Percentiles rank a stretch among this genome's conserved stretches.
Conservation (phyloP, 192 early-diverging fungal species). For the Podila clonocystis region DNA sequence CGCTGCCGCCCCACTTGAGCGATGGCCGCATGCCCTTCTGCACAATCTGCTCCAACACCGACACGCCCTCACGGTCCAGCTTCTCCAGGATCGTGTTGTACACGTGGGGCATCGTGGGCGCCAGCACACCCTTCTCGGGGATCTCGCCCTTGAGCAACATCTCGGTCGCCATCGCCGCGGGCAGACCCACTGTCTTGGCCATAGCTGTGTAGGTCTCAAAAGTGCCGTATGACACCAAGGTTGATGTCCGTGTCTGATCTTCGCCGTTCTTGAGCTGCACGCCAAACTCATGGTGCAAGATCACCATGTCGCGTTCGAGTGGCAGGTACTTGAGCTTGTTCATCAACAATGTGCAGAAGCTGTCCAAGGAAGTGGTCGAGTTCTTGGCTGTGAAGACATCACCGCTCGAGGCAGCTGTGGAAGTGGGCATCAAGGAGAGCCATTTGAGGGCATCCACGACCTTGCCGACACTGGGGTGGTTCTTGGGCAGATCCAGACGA, state of each 20-base stretch:
- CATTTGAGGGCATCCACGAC: slow-evolving; percentile 69
- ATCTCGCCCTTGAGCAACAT: slow-evolving; percentile 64
- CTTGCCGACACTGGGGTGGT: slow-evolving; percentile 57
- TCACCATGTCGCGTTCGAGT: slow-evolving; percentile 92
- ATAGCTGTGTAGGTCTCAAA: slow-evolving; percentile 77
- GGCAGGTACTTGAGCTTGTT: slow-evolving; percentile 77
- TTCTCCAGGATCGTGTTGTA: slow-evolving; percentile 77
- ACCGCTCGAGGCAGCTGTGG: not conserved
- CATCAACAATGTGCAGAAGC: slow-evolving; percentile 84
- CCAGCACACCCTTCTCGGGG: slow-evolving; percentile 69
- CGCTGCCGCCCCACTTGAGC: slow-evolving; percentile 51
- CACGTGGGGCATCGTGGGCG: slow-evolving; percentile 74
- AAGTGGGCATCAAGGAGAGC: slow-evolving; percentile 45
- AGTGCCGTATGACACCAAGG: slow-evolving; percentile 72
- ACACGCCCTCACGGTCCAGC: slow-evolving; percentile 70
- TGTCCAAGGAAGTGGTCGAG: slow-evolving; percentile 77
- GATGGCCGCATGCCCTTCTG: slow-evolving; percentile 50
- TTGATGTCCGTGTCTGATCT: slow-evolving; percentile 71
- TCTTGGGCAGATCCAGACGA: slow-evolving; percentile 50
- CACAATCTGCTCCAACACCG: slow-evolving; percentile 66
- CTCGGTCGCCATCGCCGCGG: slow-evolving; percentile 80
- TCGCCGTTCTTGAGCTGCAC: slow-evolving; percentile 73
- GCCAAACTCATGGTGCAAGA: slow-evolving; percentile 95
- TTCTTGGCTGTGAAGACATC: slow-evolving; percentile 34
- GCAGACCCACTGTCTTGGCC: slow-evolving; percentile 85